A percentile compares a stretch with the other conserved stretches of the same genome.
These are phyloP conservation scores for Geum urbanum DNA, from an alignment of 306 rosid species.

Conservation along the genomic window DNA sequence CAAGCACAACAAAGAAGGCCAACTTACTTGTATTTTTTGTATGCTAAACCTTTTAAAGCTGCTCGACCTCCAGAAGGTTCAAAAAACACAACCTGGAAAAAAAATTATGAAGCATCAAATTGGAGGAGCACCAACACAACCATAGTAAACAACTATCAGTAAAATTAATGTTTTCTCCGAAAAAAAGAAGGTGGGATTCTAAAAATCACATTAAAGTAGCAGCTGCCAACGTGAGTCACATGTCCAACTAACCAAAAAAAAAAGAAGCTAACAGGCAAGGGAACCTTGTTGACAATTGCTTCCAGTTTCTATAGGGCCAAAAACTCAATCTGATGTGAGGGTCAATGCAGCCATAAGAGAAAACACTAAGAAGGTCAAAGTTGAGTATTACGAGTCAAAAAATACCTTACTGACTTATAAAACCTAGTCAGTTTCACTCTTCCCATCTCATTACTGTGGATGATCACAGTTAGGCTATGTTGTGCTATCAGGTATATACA, in stretches of 20 bases:
- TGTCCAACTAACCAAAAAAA: not conserved
- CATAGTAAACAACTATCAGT: not conserved
- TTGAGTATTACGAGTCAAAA: not conserved
- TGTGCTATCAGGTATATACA: slow-evolving; percentile 1
- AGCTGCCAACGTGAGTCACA: not conserved
- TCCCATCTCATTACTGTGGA: not conserved
- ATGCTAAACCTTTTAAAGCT: slow-evolving; percentile 80
- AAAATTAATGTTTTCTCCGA: no score
- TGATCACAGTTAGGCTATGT: not conserved
- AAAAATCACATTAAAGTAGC: not conserved
- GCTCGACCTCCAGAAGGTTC: slow-evolving; percentile 79
- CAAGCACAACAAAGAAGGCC: slow-evolving; percentile 15
- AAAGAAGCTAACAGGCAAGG: not conserved
- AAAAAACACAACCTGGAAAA: slow-evolving; percentile 73
- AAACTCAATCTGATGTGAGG: not conserved
- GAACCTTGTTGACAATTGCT: not conserved
- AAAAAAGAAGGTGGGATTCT: not conserved
- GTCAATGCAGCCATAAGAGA: no score
- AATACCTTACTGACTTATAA: not conserved
- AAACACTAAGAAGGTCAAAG: not conserved
- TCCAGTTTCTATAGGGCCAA: no score
- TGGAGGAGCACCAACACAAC: slow-evolving; percentile 10
- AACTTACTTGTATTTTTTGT: slow-evolving; percentile 81
- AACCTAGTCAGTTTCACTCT: not conserved
- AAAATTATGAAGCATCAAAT: slow-evolving; percentile 26